Percentiles rank a stretch among this genome's conserved stretches.
These are phyloP conservation scores for Pneumocystis carinii DNA, from an alignment of 1,139 yeast genomes.

Conservation along the genomic window DNA sequence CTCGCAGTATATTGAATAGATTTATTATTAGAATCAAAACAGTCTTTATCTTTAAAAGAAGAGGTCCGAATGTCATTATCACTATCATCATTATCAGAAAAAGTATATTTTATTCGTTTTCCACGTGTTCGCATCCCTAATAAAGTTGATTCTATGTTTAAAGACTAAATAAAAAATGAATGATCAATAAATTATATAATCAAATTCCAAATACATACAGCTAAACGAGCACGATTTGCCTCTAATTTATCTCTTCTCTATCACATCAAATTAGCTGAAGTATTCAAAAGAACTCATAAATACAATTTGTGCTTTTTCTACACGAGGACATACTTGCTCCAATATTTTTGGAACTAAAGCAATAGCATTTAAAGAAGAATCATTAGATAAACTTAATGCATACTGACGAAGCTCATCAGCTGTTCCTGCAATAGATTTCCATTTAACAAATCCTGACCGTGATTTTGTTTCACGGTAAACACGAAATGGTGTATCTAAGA, in stretches of 20 bases:
- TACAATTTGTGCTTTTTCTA: constrained; percentile 1
- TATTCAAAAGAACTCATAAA: not conserved
- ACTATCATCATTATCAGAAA: not conserved
- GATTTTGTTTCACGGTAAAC: constrained; percentile 1
- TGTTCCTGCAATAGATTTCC: constrained; percentile 1
- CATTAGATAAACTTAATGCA: not conserved
- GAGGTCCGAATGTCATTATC: not conserved
- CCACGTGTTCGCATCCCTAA: constrained; percentile 1
- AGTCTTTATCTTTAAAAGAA: not conserved
- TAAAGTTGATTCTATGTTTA: constrained; percentile 1
- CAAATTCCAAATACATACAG: not conserved
- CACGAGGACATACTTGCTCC: constrained; percentile 1
- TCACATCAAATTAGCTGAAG: not conserved
- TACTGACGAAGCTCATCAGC: constrained; percentile 1
- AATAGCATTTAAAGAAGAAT: not conserved
- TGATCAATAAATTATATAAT: not conserved
- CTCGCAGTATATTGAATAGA: not conserved
- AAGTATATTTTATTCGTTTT: constrained; percentile 1
- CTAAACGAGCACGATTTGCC: constrained; percentile 1
- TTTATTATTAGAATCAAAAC: not conserved
- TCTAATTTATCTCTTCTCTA: not conserved
- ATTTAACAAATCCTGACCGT: not conserved
- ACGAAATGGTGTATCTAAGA: constrained; percentile 1
- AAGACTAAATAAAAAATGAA: not conserved
- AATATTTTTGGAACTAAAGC: not conserved